Evolutionary conservation across 164 flowering plant species (phyloP).

Genomic region (Echeveria elegans): DNA sequence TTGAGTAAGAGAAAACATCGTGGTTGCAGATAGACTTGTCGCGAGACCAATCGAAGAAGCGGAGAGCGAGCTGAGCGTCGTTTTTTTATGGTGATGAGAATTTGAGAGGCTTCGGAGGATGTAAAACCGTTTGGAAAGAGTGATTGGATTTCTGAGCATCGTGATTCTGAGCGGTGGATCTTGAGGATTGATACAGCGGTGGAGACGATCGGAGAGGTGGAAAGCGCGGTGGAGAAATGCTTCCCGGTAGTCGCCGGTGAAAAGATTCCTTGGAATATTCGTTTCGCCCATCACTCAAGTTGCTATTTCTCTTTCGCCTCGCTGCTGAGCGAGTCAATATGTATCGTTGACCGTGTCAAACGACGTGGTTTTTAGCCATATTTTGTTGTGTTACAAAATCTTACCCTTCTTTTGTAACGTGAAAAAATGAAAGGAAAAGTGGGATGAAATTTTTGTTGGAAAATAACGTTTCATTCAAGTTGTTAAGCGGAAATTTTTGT

Average conservation of each 20-base stretch:
- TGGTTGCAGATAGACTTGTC: slow-evolving; percentile 41
- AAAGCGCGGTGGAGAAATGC: slow-evolving; percentile 10
- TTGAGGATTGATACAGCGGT: slow-evolving; percentile 36
- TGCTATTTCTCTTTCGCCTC: too few species aligned
- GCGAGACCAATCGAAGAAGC: slow-evolving; percentile 63
- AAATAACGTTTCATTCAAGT: too few species aligned
- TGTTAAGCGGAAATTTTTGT: too few species aligned
- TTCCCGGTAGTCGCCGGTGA: not conserved
- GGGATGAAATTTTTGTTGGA: too few species aligned
- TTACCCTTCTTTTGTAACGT: too few species aligned
- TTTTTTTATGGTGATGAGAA: slow-evolving; percentile 45
- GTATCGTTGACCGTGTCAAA: too few species aligned
- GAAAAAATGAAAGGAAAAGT: too few species aligned
- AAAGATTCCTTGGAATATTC: not conserved
- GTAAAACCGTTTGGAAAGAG: slow-evolving; percentile 44
- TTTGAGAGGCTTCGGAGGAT: slow-evolving; percentile 47
- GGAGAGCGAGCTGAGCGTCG: slow-evolving; percentile 63
- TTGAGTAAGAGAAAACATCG: slow-evolving; percentile 50
- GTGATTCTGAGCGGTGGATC: slow-evolving; percentile 52
- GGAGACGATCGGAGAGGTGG: slow-evolving; percentile 19
- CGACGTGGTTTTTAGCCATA: too few species aligned
- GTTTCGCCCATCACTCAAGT: too few species aligned
- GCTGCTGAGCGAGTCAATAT: too few species aligned
- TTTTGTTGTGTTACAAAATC: too few species aligned
- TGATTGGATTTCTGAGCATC: slow-evolving; percentile 56